Evolutionary conservation across 2,329 filamentous ascomycete species (phyloP).

Genomic region (Cladosporium sp.): DNA sequence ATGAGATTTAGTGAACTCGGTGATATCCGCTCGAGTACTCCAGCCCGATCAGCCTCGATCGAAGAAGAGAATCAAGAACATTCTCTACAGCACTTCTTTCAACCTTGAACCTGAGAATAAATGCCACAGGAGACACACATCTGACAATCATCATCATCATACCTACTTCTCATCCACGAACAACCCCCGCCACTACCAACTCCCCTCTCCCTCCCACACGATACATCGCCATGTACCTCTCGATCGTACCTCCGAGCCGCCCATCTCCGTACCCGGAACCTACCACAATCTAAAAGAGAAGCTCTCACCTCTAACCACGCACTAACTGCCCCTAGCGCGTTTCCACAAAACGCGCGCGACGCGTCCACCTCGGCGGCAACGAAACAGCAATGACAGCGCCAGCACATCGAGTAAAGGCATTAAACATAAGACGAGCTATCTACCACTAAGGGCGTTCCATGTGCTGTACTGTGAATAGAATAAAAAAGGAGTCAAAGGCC

Average conservation of each 20-base stretch:
- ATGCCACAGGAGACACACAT: neutral
- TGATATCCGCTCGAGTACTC: neutral
- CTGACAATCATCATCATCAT: neutral
- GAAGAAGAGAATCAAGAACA: neutral
- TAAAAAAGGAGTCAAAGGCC: neutral
- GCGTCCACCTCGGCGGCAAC: constrained; percentile 1
- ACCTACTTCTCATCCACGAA: neutral
- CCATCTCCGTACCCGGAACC: neutral
- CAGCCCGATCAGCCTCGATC: neutral
- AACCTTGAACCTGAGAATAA: neutral
- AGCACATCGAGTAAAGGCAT: constrained; percentile 7
- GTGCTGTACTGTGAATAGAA: constrained; percentile 11
- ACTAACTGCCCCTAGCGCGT: neutral
- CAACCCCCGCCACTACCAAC: neutral
- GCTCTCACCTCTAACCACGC: neutral
- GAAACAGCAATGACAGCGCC: neutral
- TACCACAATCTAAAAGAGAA: neutral
- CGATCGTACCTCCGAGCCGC: neutral
- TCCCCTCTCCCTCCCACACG: neutral
- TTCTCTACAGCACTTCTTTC: neutral
- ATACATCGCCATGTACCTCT: neutral
- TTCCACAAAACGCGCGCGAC: neutral
- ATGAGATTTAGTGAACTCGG: neutral
- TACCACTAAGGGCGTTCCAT: constrained; percentile 12
- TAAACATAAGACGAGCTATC: constrained; percentile 20